phyloP scores from a whole-genome alignment of 2,329 filamentous ascomycete species.

The Curvularia sp. region DNA sequence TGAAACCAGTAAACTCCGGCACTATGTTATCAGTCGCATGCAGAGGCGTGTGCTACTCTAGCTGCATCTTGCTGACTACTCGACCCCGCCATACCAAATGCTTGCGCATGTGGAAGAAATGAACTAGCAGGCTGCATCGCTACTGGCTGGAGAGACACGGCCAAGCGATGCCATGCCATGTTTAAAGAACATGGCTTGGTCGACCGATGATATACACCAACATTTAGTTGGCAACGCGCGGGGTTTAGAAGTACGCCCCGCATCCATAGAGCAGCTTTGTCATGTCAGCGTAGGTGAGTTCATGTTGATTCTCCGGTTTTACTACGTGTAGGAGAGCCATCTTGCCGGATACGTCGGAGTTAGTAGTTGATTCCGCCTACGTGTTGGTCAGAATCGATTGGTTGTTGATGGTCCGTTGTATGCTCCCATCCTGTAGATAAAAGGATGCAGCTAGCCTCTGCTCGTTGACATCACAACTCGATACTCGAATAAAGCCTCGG shows the following conservation, averaged over 20 bases:
- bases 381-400: too few species aligned
- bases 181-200: not conserved
- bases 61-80: not conserved
- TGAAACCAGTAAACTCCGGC: not conserved
- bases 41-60: not conserved
- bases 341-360: too few species aligned
- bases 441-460: constrained; percentile 3
- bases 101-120: not conserved
- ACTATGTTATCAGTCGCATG: not conserved
- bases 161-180: not conserved
- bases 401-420: too few species aligned
- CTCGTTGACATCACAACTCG: constrained; percentile 10
- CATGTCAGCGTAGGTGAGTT: not conserved
- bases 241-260: not conserved
- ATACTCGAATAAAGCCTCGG: not conserved
- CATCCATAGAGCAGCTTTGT: not conserved
- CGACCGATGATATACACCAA: not conserved
- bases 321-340: too few species aligned
- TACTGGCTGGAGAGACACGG: not conserved
- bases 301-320: too few species aligned
- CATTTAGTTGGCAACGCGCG: not conserved
- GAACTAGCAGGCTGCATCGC: not conserved
- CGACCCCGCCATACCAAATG: not conserved
- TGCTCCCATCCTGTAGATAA: not conserved
- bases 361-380: too few species aligned